phyloP scores from a whole-genome alignment of 495 filamentous ascomycete genomes.

The Thermothielavioides terrestris region DNA sequence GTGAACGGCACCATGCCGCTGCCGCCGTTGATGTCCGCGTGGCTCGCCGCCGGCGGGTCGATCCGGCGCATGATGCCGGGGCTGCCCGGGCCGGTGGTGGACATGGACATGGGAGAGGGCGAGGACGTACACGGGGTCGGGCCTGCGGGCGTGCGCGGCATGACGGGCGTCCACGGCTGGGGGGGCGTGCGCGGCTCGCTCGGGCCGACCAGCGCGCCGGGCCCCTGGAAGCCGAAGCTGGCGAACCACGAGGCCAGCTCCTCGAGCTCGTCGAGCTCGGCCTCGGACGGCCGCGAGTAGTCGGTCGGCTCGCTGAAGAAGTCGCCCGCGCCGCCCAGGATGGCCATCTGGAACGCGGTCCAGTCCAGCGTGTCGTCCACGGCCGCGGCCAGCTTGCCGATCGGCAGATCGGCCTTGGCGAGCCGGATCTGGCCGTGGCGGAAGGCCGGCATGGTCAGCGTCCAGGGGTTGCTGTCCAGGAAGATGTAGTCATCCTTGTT shows the following conservation, averaged over 20 bases:
- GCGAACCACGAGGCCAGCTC: slow-evolving; percentile 38
- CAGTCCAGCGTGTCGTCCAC: slow-evolving; percentile 43
- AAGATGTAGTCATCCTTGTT: slow-evolving; percentile 30
- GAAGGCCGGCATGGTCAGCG: slow-evolving; percentile 33
- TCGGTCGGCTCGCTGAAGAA: slow-evolving; percentile 38
- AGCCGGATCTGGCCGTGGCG: slow-evolving; percentile 43
- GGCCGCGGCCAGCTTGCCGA: slow-evolving; percentile 28
- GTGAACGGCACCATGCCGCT: not conserved
- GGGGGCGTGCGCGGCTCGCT: slow-evolving; percentile 6
- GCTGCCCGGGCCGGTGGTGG: slow-evolving; percentile 20
- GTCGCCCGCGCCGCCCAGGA: slow-evolving; percentile 40
- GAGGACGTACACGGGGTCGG: slow-evolving; percentile 7
- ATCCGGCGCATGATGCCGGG: slow-evolving; percentile 9
- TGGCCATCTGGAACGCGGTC: slow-evolving; percentile 51
- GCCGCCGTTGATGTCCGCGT: not conserved
- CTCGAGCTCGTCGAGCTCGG: slow-evolving; percentile 32
- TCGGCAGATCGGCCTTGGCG: slow-evolving; percentile 28
- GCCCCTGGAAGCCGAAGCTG: slow-evolving; percentile 30
- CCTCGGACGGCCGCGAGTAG: slow-evolving; percentile 25
- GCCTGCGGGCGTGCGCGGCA: slow-evolving; percentile 6
- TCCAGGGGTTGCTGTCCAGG: slow-evolving; percentile 36
- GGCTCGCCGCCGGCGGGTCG: slow-evolving; percentile 4
- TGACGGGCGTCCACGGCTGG: slow-evolving; percentile 3
- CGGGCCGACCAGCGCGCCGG: slow-evolving; percentile 27
- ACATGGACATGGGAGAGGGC: slow-evolving; percentile 17